Evolutionary conservation across 2,329 filamentous ascomycete genomes (phyloP).

Genomic region (Hypoxylon sp.): DNA sequence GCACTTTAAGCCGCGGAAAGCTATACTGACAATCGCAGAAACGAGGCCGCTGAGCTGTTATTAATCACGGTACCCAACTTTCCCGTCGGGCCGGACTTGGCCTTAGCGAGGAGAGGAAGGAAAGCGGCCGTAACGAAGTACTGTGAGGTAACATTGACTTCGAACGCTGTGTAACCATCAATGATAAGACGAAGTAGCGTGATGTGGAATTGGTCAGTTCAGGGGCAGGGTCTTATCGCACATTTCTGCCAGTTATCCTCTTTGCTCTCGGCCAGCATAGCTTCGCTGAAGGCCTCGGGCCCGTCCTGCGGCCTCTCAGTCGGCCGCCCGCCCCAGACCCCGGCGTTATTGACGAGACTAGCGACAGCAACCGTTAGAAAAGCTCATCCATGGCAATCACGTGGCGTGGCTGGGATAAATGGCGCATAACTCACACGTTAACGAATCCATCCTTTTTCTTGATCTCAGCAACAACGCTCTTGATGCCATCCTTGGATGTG

Average conservation of each 20-base stretch:
- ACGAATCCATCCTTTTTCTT: constrained; percentile 65
- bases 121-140: constrained; percentile 69
- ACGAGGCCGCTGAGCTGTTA: constrained; percentile 64
- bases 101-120: constrained; percentile 66
- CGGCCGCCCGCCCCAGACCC: constrained; percentile 54
- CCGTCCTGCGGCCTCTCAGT: constrained; percentile 42
- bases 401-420: background rate
- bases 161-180: constrained; percentile 55
- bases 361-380: background rate
- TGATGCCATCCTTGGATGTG: constrained; percentile 64
- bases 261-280: constrained; percentile 46
- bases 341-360: constrained; percentile 65
- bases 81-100: constrained; percentile 58
- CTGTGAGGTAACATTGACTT: constrained; percentile 63
- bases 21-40: constrained; percentile 59
- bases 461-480: constrained; percentile 63
- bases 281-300: constrained; percentile 46
- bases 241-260: constrained; percentile 47
- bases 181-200: background rate
- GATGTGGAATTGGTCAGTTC: background rate
- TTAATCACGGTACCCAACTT: constrained; percentile 67
- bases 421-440: constrained; percentile 56
- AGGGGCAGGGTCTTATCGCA: constrained; percentile 19
- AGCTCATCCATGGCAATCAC: background rate
- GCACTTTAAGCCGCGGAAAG: background rate